Conservation (phyloP, 2,329 filamentous ascomycete genomes). For the Nemania sp. region DNA sequence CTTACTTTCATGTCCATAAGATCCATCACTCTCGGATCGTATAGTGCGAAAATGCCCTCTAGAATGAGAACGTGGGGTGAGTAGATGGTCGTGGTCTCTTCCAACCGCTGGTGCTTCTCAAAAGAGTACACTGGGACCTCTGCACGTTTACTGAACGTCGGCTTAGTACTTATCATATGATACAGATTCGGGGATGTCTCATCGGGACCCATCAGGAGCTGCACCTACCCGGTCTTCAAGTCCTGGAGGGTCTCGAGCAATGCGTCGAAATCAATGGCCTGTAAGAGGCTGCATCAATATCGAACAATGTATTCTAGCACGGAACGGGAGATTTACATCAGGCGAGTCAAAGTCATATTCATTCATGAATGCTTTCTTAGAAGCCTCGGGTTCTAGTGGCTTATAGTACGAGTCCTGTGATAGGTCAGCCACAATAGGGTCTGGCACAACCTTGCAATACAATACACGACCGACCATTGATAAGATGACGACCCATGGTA, state of each 20-base stretch:
- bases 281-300: conserved; percentile 30
- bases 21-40: conserved; percentile 82
- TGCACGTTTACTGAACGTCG: conserved; percentile 68
- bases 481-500: conserved; percentile 97
- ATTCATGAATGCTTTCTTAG: conserved; percentile 79
- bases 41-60: conserved; percentile 93
- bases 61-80: conserved; percentile 94
- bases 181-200: neutral
- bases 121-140: conserved; percentile 97
- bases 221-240: conserved; percentile 81
- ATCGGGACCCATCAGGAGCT: neutral
- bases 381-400: conserved; percentile 77
- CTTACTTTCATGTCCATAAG: conserved; percentile 85
- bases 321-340: conserved; percentile 51
- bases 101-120: conserved; percentile 79
- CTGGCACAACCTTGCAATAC: conserved; percentile 21
- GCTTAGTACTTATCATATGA: conserved; percentile 16
- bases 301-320: conserved; percentile 5
- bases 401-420: conserved; percentile 95
- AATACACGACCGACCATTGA: conserved; percentile 72
- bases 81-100: conserved; percentile 85
- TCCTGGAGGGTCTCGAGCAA: conserved; percentile 78
- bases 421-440: conserved; percentile 25
- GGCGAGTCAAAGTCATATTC: conserved; percentile 97
- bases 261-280: conserved; percentile 90